Percentiles rank a stretch among this genome's conserved stretches.
These are phyloP conservation scores for Pouteria glomerata DNA, from an alignment of 148 eudicot genomes.

Conservation along the genomic window DNA sequence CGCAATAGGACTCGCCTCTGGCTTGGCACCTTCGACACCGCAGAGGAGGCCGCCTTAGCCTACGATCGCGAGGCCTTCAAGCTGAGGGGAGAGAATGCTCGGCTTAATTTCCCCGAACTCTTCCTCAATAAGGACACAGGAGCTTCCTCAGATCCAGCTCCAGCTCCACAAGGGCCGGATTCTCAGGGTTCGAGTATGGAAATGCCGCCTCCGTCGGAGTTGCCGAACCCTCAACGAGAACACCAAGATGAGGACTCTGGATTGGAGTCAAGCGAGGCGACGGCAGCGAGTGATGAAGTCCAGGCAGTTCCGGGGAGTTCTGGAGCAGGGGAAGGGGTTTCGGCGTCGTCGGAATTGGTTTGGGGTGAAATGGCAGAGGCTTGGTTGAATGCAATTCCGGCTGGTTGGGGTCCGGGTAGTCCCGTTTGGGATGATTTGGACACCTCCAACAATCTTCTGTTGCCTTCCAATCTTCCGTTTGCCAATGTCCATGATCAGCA, in stretches of 20 bases:
- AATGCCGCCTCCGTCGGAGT: not conserved
- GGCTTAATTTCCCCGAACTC: conserved; percentile 68
- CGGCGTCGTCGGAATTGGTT: conserved; percentile 35
- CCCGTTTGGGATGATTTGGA: conserved; percentile 87
- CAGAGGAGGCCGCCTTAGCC: conserved; percentile 78
- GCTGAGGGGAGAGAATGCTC: conserved; percentile 65
- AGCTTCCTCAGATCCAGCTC: not conserved
- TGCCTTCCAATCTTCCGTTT: conserved; percentile 44
- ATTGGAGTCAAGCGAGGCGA: conserved; percentile 20
- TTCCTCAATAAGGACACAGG: conserved; percentile 39
- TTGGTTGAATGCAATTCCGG: conserved; percentile 70
- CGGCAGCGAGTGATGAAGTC: conserved; percentile 12
- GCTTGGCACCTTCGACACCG: conserved; percentile 83
- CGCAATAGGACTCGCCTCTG: conserved; percentile 62
- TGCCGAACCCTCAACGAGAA: conserved; percentile 4
- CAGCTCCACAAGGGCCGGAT: conserved; percentile 8
- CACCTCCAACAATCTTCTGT: conserved; percentile 38
- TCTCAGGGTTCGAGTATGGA: not conserved
- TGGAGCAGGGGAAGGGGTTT: conserved; percentile 16
- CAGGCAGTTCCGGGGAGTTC: conserved; percentile 18
- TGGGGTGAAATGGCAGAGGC: conserved; percentile 76
- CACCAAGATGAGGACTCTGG: conserved; percentile 25
- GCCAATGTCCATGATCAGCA: conserved; percentile 22
- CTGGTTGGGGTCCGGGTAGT: conserved; percentile 86
- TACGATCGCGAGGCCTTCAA: conserved; percentile 75